Evolutionary conservation across 1,284 basidiomycete genomes (phyloP), one percentile per base, ranked within the genome.

Genomic region (Moniliella sp.): DNA sequence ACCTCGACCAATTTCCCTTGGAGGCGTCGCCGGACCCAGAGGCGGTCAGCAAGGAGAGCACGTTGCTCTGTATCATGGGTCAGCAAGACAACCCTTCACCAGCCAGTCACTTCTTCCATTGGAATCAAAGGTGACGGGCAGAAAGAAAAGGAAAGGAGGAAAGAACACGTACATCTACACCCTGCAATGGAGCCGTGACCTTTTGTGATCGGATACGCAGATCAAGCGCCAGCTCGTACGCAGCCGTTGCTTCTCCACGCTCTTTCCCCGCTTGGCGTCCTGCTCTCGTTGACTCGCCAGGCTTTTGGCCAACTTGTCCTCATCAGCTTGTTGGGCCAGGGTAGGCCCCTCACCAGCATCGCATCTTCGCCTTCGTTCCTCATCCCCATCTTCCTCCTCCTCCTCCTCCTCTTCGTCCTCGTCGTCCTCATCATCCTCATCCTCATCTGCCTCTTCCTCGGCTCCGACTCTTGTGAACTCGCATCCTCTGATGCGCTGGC

Each of bases 161-260:
- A 14, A 13, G 12, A 1, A 4, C 2, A 15, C 17, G 18, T 12
- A 39, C 31, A 10, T 39, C 35, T 5, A 45, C 25, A 10, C 35
- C 30, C 7, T 27, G 18, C 3, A 27, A 19, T 4, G 10, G 17
- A 4, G 34, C 19, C 12, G 31, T 25, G 5, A 36, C 25, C 15
- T 41, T 43, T 27, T 56, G 53, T n/a, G 13, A 45, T 15, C 50
- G 42, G 37, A 56, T 56, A 5, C 53, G 44, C 0, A 41, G 37
- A 12, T 50, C 48, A 12, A 56, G 45, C 21, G 21, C 21, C 7
- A n/a, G 8, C 21, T 23, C 21, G 21, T 23, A 23, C 21, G n/a
- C 8, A 7, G 7, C 21, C 21, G 21, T 23, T 23, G 21, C 21
- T 23, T 23, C 8, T n/a, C 8, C 8, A 23, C 21, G 7, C 8